Evolutionary conservation across 2,329 filamentous ascomycete genomes (phyloP).

Genomic region (Incumbomyces delicatus): DNA sequence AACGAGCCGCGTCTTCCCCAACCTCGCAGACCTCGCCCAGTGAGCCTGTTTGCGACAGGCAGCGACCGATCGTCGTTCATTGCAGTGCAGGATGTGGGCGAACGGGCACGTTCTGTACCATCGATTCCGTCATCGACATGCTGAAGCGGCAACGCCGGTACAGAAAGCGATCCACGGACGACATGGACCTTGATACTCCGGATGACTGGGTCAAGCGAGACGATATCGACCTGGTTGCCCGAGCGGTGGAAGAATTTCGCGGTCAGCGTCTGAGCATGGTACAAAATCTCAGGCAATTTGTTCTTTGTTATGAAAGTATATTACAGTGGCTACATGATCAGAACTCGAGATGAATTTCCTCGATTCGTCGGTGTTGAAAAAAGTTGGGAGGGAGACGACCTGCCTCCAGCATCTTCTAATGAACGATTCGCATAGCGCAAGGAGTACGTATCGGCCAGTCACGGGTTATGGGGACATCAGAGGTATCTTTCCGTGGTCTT

Average conservation of each 20-base stretch:
- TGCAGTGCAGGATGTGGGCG: slow-evolving; percentile 93
- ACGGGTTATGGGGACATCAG: no score
- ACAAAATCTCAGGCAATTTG: slow-evolving; percentile 84
- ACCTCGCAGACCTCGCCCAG: slow-evolving; percentile 39
- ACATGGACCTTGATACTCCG: slow-evolving; percentile 23
- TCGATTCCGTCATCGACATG: slow-evolving; percentile 94
- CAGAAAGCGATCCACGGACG: slow-evolving; percentile 12
- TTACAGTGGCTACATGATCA: slow-evolving; percentile 64
- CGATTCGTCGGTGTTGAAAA: slow-evolving; percentile 20
- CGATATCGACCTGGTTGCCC: slow-evolving; percentile 67
- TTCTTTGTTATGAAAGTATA: slow-evolving; percentile 91
- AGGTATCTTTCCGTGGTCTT: no score
- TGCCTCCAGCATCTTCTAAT: background rate
- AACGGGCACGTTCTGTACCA: slow-evolving; percentile 92
- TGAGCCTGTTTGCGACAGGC: slow-evolving; percentile 46
- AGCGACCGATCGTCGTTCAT: slow-evolving; percentile 77
- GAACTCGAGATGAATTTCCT: background rate
- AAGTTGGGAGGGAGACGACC: background rate
- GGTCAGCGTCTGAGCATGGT: slow-evolving; percentile 90
- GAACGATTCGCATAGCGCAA: background rate
- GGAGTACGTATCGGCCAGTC: background rate
- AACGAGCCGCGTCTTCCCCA: slow-evolving; percentile 29
- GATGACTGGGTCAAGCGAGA: slow-evolving; percentile 61
- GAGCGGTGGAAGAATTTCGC: slow-evolving; percentile 84
- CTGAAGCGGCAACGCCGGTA: slow-evolving; percentile 67